Evolutionary conservation across 2,329 filamentous ascomycete species (phyloP).

Genomic region (Ophiosphaerella herpotricha): DNA sequence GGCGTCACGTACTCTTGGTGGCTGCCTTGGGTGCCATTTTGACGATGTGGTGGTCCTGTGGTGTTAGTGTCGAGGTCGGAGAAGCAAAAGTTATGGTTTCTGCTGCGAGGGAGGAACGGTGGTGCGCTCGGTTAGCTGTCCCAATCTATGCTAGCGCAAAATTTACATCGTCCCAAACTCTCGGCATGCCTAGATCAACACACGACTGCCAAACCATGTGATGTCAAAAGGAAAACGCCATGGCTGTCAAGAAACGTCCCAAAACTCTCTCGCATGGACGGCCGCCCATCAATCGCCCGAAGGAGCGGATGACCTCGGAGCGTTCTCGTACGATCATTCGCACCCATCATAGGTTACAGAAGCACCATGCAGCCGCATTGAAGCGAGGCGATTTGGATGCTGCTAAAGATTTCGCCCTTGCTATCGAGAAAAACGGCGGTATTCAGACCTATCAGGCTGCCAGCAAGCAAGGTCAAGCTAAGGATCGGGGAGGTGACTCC

Average conservation of each 20-base stretch:
- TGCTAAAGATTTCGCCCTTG: conserved; percentile 50
- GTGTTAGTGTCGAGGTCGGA: conserved; percentile 38
- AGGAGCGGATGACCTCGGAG: conserved; percentile 57
- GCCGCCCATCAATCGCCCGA: conserved; percentile 34
- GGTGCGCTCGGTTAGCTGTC: too few species aligned
- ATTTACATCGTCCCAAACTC: conserved; percentile 11
- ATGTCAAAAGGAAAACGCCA: conserved; percentile 10
- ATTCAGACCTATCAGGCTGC: conserved; percentile 65
- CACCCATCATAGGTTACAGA: conserved; percentile 64
- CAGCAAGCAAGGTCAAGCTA: conserved; percentile 65
- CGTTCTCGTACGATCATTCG: conserved; percentile 63
- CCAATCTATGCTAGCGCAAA: conserved; percentile 20
- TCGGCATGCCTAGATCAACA: conserved; percentile 13
- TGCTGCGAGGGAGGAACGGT: conserved; percentile 17
- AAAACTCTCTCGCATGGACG: conserved; percentile 42
- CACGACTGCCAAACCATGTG: conserved; percentile 9
- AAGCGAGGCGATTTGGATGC: conserved; percentile 47
- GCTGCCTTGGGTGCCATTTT: conserved; percentile 48
- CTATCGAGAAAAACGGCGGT: conserved; percentile 63
- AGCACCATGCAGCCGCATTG: conserved; percentile 58
- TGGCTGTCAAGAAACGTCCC: conserved; percentile 41
- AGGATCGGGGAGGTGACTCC: conserved; percentile 66
- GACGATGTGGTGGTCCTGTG: conserved; percentile 42
- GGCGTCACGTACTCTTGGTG: conserved; percentile 41
- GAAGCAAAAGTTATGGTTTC: conserved; percentile 22